Percentiles rank a stretch among this genome's conserved stretches.
phyloP scores from a whole-genome alignment of 768 basidiomycete genomes.

The Mycena rosella region DNA sequence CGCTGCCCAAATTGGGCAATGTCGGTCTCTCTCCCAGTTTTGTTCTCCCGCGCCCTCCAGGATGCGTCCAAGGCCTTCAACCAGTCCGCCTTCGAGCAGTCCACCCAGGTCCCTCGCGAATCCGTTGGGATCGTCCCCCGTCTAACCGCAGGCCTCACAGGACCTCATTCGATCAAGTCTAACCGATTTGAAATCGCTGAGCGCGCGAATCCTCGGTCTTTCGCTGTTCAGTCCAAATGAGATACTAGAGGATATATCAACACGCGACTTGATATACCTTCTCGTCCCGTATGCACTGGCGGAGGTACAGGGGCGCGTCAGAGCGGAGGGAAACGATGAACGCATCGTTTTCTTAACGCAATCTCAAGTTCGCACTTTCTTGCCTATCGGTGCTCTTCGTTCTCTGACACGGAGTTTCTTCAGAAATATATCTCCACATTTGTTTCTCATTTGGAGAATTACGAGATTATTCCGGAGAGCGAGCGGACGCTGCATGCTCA shows the following conservation, averaged over 20 bases:
- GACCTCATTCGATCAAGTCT: constrained; percentile 68
- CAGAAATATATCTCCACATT: constrained; percentile 67
- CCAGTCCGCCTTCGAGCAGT: constrained; percentile 56
- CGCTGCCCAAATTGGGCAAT: constrained; percentile 26
- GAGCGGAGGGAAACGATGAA: constrained; percentile 66
- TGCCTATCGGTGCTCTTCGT: background rate
- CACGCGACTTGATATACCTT: constrained; percentile 81
- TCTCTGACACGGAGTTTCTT: background rate
- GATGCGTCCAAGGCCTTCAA: constrained; percentile 54
- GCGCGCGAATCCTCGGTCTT: constrained; percentile 67
- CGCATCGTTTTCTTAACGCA: constrained; percentile 68
- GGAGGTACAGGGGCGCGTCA: constrained; percentile 73
- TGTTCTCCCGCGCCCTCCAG: constrained; percentile 53
- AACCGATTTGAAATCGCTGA: constrained; percentile 66
- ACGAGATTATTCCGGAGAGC: constrained; percentile 72
- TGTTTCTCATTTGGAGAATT: constrained; percentile 66
- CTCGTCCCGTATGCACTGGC: constrained; percentile 76
- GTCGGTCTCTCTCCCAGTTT: constrained; percentile 52
- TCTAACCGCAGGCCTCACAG: constrained; percentile 50
- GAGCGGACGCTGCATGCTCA: constrained; percentile 70
- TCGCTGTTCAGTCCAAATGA: constrained; percentile 90
- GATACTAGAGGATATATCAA: constrained; percentile 83
- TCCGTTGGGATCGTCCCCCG: background rate
- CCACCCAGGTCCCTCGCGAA: constrained; percentile 54
- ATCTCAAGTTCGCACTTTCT: constrained; percentile 64